These are phyloP conservation scores for Amanita thiersii DNA, from an alignment of 768 basidiomycete genomes.

Conservation along the genomic window DNA sequence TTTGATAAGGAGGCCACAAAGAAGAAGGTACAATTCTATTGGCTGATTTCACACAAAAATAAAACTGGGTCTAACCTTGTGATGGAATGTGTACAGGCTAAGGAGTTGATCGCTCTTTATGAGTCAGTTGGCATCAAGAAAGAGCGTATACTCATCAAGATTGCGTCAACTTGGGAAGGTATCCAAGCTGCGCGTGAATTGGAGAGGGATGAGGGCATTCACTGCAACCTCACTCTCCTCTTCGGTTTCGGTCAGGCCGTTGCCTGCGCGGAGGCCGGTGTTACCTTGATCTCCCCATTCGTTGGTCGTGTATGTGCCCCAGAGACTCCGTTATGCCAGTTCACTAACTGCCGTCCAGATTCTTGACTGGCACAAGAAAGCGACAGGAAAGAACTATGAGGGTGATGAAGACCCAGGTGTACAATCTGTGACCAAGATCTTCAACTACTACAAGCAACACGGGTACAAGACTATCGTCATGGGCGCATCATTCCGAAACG, in stretches of 20 bases:
- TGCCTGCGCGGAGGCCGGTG: conserved; percentile 96
- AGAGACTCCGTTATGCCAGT: no score
- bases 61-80: conserved; percentile 9
- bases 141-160: conserved; percentile 97
- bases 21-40: conserved; percentile 49
- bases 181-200: conserved; percentile 98
- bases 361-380: conserved; percentile 99
- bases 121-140: conserved; percentile 88
- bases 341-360: conserved; percentile 55
- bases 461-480: conserved; percentile 99
- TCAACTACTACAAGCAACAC: conserved; percentile 99
- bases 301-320: conserved; percentile 81
- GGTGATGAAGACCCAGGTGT: conserved; percentile 96
- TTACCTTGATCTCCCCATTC: conserved; percentile 98
- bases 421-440: conserved; percentile 91
- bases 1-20: conserved; percentile 93
- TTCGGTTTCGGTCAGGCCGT: conserved; percentile 99
- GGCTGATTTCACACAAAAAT: background rate
- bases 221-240: conserved; percentile 98
- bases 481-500: conserved; percentile 99
- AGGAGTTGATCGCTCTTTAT: conserved; percentile 89
- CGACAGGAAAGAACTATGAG: conserved; percentile 77
- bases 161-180: conserved; percentile 99
- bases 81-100: conserved; percentile 47
- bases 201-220: conserved; percentile 87